These are phyloP conservation scores for Trichoderma afroharzianum DNA, from an alignment of 2,329 filamentous ascomycete genomes.

Conservation along the genomic window DNA sequence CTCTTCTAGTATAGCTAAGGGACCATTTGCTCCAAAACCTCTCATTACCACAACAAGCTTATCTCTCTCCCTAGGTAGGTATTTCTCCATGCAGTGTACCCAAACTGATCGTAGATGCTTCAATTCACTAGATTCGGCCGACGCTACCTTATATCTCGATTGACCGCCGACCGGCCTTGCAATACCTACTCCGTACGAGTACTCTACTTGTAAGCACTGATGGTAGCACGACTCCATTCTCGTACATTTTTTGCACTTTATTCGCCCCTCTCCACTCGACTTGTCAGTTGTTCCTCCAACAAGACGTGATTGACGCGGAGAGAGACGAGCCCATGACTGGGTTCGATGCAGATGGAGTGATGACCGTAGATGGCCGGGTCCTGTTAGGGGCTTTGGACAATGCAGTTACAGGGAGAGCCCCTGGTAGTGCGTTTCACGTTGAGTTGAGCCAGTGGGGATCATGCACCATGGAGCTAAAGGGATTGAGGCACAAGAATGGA, in stretches of 20 bases:
- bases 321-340: not conserved
- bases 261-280: not conserved
- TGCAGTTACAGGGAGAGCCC: constrained; percentile 13
- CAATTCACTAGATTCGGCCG: not conserved
- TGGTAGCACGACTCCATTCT: not conserved
- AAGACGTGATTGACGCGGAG: not conserved
- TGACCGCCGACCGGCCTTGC: not conserved
- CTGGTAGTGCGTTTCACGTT: constrained; percentile 18
- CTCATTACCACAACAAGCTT: not conserved
- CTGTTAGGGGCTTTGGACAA: constrained; percentile 13
- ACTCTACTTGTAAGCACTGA: not conserved
- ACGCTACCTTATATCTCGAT: not conserved
- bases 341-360: constrained; percentile 5
- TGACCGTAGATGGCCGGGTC: constrained; percentile 10
- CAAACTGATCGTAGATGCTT: constrained; percentile 2
- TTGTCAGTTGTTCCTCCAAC: not conserved
- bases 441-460: constrained; percentile 12
- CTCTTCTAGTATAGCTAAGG: not conserved
- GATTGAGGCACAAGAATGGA: not conserved
- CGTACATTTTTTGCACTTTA: not conserved
- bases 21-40: not conserved
- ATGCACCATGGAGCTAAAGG: not conserved
- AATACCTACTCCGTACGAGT: not conserved
- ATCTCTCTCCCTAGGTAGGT: not conserved
- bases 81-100: not conserved